phyloP scores from a whole-genome alignment of 2,329 filamentous ascomycete species.

The Boeremia exigua region DNA sequence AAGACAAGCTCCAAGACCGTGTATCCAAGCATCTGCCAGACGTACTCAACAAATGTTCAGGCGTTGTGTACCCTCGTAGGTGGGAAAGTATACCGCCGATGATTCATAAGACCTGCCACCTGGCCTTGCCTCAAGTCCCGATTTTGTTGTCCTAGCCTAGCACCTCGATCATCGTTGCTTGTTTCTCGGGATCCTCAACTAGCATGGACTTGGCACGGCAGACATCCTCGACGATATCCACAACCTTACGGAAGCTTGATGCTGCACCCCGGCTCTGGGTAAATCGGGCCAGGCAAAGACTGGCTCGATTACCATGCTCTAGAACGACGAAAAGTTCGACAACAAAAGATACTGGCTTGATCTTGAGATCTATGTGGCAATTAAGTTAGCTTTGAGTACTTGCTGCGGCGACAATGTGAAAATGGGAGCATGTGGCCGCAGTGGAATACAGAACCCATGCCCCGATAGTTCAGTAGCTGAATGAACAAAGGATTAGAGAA shows the following conservation, averaged over 20 bases:
- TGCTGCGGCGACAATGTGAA: background rate
- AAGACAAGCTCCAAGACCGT: slow-evolving; percentile 6
- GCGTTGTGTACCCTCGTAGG: background rate
- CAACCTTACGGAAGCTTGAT: slow-evolving; percentile 83
- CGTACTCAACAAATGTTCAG: slow-evolving; percentile 4
- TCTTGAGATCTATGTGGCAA: slow-evolving; percentile 67
- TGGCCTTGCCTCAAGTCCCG: background rate
- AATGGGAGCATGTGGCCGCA: slow-evolving; percentile 25
- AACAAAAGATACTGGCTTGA: slow-evolving; percentile 88
- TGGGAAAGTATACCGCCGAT: background rate
- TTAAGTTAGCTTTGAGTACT: slow-evolving; percentile 2
- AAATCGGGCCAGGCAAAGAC: slow-evolving; percentile 81
- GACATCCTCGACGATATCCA: slow-evolving; percentile 75
- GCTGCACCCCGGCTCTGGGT: slow-evolving; percentile 92
- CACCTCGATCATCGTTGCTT: slow-evolving; percentile 52
- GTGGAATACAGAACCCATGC: slow-evolving; percentile 19
- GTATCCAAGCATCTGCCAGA: slow-evolving; percentile 14
- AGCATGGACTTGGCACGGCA: slow-evolving; percentile 71
- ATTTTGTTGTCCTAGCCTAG: slow-evolving; percentile 29
- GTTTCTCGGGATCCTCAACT: slow-evolving; percentile 63
- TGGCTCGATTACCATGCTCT: slow-evolving; percentile 78
- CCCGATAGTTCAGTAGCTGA: slow-evolving; percentile 19
- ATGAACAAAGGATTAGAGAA: slow-evolving; percentile 16
- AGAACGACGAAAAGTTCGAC: slow-evolving; percentile 88
- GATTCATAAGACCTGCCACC: background rate